phyloP scores from a whole-genome alignment of 352 stramenopile genomes.

The Blastocystis sp. region DNA sequence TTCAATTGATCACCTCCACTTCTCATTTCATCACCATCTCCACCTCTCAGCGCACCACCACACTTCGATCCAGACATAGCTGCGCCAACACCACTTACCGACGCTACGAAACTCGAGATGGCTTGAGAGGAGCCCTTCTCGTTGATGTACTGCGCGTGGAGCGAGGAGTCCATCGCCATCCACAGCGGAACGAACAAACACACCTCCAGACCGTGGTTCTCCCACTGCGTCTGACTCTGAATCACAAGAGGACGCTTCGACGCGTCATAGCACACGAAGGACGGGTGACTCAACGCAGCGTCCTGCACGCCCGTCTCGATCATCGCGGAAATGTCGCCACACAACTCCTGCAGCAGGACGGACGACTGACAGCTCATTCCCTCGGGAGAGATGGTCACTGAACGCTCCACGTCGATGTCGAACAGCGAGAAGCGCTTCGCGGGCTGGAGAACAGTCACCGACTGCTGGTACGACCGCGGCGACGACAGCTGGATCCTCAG shows the following conservation, averaged over 20 bases:
- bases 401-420: background rate
- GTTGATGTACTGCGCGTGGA: background rate
- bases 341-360: background rate
- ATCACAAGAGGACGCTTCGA: background rate
- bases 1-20: no score
- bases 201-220: background rate
- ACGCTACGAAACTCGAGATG: background rate
- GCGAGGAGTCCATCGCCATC: background rate
- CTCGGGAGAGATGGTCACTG: background rate
- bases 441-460: background rate
- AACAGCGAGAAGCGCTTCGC: background rate
- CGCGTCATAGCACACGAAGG: background rate
- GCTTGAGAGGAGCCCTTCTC: background rate
- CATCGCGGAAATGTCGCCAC: background rate
- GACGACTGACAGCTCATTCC: background rate
- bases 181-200: background rate
- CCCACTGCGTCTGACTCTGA: background rate
- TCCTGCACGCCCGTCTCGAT: background rate
- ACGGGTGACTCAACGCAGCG: background rate
- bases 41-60: no score
- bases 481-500: background rate
- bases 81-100: no score
- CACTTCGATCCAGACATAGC: no score
- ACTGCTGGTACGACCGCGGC: background rate
- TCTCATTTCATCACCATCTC: no score